Evolutionary conservation across 768 basidiomycete genomes (phyloP).

Genomic region (Mycena rebaudengoi): DNA sequence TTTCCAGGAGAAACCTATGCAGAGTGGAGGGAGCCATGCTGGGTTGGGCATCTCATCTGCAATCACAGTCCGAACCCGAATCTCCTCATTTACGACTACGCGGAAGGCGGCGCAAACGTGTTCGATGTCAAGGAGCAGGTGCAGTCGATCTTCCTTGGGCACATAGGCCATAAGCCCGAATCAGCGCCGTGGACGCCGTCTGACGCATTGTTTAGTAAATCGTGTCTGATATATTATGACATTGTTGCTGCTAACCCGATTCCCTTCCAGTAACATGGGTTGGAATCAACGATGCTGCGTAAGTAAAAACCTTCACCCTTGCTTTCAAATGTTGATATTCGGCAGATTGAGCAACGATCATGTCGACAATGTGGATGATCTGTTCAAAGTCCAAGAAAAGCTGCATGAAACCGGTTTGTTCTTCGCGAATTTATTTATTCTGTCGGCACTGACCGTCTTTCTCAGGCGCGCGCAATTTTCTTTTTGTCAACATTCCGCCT

Average conservation of each 20-base stretch:
- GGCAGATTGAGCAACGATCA: conserved; percentile 15
- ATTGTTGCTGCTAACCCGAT: not conserved
- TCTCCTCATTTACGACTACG: conserved; percentile 54
- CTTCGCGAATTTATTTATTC: too few species aligned
- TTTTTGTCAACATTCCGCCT: conserved; percentile 53
- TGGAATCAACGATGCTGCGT: conserved; percentile 57
- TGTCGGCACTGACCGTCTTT: not conserved
- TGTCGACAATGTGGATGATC: conserved; percentile 27
- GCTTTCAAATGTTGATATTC: not conserved
- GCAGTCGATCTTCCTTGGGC: conserved; percentile 35
- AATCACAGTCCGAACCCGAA: conserved; percentile 12
- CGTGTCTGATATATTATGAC: not conserved
- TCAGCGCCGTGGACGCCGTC: conserved; percentile 40
- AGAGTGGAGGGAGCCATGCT: conserved; percentile 45
- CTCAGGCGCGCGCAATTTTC: conserved; percentile 45
- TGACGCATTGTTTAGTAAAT: conserved; percentile 45
- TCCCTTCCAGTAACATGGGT: conserved; percentile 55
- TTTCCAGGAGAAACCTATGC: conserved; percentile 47
- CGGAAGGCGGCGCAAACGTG: conserved; percentile 47
- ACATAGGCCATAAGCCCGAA: conserved; percentile 31
- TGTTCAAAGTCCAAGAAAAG: conserved; percentile 46
- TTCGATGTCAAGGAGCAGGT: conserved; percentile 43
- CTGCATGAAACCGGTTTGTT: conserved; percentile 38
- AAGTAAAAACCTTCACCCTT: conserved; percentile 9
- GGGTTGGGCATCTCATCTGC: conserved; percentile 49